Evolutionary conservation across 2,329 filamentous ascomycete genomes (phyloP), one percentile per base, ranked within the genome.

Genomic region (Diaporthe sp.): DNA sequence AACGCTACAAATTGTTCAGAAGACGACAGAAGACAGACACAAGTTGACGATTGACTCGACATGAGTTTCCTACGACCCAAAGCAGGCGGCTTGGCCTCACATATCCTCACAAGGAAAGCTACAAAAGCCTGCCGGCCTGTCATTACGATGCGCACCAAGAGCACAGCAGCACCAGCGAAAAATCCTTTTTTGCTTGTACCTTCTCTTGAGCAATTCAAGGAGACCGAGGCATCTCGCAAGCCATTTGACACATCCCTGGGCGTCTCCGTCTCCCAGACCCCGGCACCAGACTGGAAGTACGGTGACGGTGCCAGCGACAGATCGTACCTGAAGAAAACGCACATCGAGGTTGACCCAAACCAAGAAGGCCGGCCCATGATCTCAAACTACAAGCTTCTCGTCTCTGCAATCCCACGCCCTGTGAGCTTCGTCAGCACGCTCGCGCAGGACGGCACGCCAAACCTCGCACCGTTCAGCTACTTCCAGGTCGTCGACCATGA

Each of bases 301-400:
- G 60, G 60, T 22, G 60, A 46, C 2, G 60, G 60, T 13, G 9
- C 39, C 39, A 46, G n/a, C 17, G 60, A 62, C 5, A 19, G 9
- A 3, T 46, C 25, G 6, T 44, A 39, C 8, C 60, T 17, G 25
- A 9, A 93, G 78, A 89, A 90, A 74, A 81, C 84, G 1, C 90
- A 93, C 79, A 83, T 92, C 67, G 87, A 90, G 77, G 92, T 93
- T 70, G 88, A 93, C 78, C 91, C 91, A 0, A 89, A 92, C 78
- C 89, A 86, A 37, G 86, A 89, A 67, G 90, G 90, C 34, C 84
- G 92, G 3, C 86, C 88, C 0, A 84, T 87, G 4, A 84, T 87
- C 0, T 88, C 87, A 80, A 93, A 93, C 83, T 93, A 93, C 84
- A 93, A 93, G 80, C 85, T 93, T 3, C 82, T 93, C 46, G 92